A percentile compares a stretch with the other conserved stretches of the same genome.
Evolutionary conservation across 768 basidiomycete species (phyloP).

Genomic region (Leccinum longicurvipes): DNA sequence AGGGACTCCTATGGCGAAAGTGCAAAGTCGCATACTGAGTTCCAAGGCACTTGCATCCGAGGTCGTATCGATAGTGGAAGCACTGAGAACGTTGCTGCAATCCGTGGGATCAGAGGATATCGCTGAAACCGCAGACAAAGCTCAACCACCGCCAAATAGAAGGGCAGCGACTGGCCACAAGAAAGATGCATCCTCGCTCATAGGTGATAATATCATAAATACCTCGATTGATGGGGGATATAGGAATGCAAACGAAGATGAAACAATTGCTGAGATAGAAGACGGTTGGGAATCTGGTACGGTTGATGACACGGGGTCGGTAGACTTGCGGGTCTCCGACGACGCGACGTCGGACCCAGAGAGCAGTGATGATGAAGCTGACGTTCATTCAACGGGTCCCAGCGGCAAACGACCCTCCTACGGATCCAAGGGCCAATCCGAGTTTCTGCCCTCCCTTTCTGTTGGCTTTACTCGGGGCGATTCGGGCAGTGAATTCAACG

Average conservation of each 20-base stretch:
- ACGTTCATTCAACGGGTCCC: slow-evolving; percentile 12
- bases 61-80: slow-evolving; percentile 48
- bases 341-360: slow-evolving; percentile 32
- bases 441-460: slow-evolving; percentile 86
- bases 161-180: not conserved
- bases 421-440: slow-evolving; percentile 36
- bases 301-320: slow-evolving; percentile 23
- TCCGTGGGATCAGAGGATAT: slow-evolving; percentile 13
- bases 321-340: not conserved
- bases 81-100: slow-evolving; percentile 43
- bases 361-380: slow-evolving; percentile 20
- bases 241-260: slow-evolving; percentile 16
- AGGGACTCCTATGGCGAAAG: slow-evolving; percentile 51
- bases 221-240: slow-evolving; percentile 21
- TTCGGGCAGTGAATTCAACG: slow-evolving; percentile 75
- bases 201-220: not conserved
- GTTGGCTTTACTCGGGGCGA: slow-evolving; percentile 82
- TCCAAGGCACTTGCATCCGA: slow-evolving; percentile 69
- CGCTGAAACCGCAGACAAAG: slow-evolving; percentile 10
- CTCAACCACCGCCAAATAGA: slow-evolving; percentile 9
- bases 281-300: slow-evolving; percentile 44
- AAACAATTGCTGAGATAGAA: slow-evolving; percentile 9
- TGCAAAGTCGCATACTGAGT: slow-evolving; percentile 71
- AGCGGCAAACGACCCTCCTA: slow-evolving; percentile 17
- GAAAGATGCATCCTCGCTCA: slow-evolving; percentile 1